Evolutionary conservation across 1,284 basidiomycete species (phyloP).

Genomic region (Erythrobasidium hasegawianum): DNA sequence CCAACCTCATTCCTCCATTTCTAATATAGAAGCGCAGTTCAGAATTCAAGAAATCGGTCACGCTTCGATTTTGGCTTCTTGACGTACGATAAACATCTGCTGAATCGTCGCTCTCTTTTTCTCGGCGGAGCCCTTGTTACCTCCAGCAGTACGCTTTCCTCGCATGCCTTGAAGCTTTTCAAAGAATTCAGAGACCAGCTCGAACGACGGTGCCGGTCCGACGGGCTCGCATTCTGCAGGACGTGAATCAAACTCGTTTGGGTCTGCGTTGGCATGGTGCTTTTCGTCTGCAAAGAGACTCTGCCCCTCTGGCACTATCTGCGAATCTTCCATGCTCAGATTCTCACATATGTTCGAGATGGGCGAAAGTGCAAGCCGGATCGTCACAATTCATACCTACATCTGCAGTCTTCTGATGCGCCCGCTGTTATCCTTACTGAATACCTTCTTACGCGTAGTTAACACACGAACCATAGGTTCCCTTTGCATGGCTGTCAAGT

Average conservation of each 20-base stretch:
- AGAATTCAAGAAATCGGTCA: neutral
- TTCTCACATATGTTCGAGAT: no score
- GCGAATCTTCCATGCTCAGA: neutral
- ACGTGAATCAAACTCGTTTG: constrained; percentile 42
- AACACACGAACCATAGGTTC: no score
- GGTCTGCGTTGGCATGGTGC: constrained; percentile 14
- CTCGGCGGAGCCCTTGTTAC: constrained; percentile 21
- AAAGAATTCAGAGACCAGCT: constrained; percentile 49
- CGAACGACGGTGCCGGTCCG: constrained; percentile 49
- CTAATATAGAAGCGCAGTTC: constrained; percentile 15
- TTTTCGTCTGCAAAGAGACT: constrained; percentile 29
- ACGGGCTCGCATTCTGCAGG: constrained; percentile 50
- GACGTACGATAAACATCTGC: constrained; percentile 31
- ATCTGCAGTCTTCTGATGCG: no score
- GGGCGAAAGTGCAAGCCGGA: no score
- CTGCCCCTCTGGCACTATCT: constrained; percentile 12
- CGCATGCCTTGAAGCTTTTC: constrained; percentile 46
- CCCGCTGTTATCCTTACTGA: no score
- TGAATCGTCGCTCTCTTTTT: constrained; percentile 28
- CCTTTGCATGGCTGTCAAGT: no score
- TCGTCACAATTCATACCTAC: no score
- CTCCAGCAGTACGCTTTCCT: constrained; percentile 32
- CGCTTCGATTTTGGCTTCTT: neutral
- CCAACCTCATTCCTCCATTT: constrained; percentile 52
- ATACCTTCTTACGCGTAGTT: no score